Conservation (phyloP, 2,329 filamentous ascomycete genomes). For the Elsinoe fawcettii region DNA sequence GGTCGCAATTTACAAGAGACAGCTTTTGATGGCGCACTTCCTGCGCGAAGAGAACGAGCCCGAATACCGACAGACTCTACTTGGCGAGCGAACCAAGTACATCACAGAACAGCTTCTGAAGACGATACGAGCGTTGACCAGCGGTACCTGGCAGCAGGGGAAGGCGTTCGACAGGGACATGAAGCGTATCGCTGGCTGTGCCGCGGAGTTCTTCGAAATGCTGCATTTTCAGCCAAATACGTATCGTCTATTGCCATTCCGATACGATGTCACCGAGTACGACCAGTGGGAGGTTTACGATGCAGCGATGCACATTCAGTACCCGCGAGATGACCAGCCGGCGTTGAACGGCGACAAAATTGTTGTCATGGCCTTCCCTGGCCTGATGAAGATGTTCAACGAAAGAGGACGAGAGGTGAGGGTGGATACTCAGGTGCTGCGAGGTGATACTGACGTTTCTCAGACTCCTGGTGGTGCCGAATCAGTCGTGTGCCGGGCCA, state of each 20-base stretch:
- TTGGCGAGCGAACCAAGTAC: background rate
- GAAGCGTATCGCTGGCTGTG: background rate
- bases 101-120: background rate
- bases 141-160: background rate
- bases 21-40: background rate
- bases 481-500: background rate
- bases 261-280: background rate
- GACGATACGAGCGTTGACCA: background rate
- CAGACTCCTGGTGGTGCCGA: background rate
- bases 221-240: background rate
- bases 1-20: background rate
- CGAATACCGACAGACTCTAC: background rate
- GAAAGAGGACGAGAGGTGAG: background rate
- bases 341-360: background rate
- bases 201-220: background rate
- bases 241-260: background rate
- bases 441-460: background rate
- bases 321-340: background rate
- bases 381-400: background rate
- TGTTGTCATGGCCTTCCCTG: background rate
- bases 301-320: background rate
- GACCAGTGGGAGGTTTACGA: background rate
- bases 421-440: too few relatives aligned
- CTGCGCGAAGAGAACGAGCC: background rate
- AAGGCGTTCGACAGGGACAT: background rate